A percentile compares a stretch with the other conserved stretches of the same genome.
Conservation (phyloP, 306 rosid genomes). For the Vicia sativa region DNA sequence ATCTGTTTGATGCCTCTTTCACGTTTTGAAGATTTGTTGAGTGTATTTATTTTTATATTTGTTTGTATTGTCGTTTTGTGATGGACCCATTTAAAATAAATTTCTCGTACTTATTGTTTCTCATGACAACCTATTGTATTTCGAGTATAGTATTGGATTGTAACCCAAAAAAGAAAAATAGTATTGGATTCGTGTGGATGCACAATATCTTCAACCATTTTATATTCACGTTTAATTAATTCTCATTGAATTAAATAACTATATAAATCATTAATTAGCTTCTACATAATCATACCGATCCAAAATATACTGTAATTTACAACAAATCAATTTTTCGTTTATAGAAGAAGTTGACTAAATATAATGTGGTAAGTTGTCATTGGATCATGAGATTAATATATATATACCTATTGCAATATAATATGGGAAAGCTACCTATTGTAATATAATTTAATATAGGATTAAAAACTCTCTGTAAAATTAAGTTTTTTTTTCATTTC, state of each 20-base stretch:
- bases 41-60: constrained; percentile 17
- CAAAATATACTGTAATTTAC: background rate
- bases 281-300: background rate
- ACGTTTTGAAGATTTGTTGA: constrained; percentile 31
- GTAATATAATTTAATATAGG: no score
- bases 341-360: background rate
- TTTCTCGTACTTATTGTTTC: constrained; percentile 7
- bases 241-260: background rate
- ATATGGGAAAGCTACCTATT: no score
- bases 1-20: constrained; percentile 38
- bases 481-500: no score
- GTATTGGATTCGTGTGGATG: constrained; percentile 4
- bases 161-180: no score
- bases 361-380: no score
- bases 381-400: no score
- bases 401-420: no score
- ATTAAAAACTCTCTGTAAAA: no score
- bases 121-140: no score
- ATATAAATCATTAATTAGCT: background rate
- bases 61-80: constrained; percentile 6
- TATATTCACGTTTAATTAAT: background rate
- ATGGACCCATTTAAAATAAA: constrained; percentile 7
- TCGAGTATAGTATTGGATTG: no score
- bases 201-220: constrained; percentile 1
- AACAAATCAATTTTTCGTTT: background rate